These are phyloP conservation scores for Colletotrichum orchidophilum DNA, from an alignment of 2,329 filamentous ascomycete genomes.

Conservation along the genomic window DNA sequence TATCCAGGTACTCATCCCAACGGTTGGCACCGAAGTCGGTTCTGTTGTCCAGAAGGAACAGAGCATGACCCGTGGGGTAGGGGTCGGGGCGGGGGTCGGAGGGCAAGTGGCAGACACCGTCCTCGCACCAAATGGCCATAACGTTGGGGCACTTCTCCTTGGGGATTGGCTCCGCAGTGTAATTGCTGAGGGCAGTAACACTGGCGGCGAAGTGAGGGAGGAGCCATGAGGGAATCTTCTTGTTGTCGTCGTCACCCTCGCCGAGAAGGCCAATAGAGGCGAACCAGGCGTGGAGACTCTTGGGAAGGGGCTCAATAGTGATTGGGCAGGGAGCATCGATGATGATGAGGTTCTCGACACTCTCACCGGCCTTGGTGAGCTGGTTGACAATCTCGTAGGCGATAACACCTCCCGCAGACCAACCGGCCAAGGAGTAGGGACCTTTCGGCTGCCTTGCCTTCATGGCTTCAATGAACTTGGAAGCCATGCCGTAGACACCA, in stretches of 20 bases:
- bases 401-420: slow-evolving; percentile 81
- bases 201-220: slow-evolving; percentile 77
- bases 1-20: slow-evolving; percentile 73
- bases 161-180: slow-evolving; percentile 72
- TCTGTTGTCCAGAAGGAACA: slow-evolving; percentile 78
- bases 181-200: slow-evolving; percentile 74
- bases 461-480: slow-evolving; percentile 64
- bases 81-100: slow-evolving; percentile 72
- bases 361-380: slow-evolving; percentile 64
- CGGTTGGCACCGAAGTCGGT: slow-evolving; percentile 76
- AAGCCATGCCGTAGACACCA: slow-evolving; percentile 64
- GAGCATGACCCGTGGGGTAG: slow-evolving; percentile 67
- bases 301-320: slow-evolving; percentile 73
- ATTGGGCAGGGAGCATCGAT: slow-evolving; percentile 74
- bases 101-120: slow-evolving; percentile 75
- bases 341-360: slow-evolving; percentile 68
- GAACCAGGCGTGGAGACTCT: slow-evolving; percentile 75
- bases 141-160: slow-evolving; percentile 67
- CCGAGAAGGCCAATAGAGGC: slow-evolving; percentile 77
- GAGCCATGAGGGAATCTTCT: slow-evolving; percentile 76
- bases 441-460: slow-evolving; percentile 75
- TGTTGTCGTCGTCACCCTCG: slow-evolving; percentile 59
- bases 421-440: slow-evolving; percentile 75
- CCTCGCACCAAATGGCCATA: slow-evolving; percentile 75
- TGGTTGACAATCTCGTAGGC: slow-evolving; percentile 74